Conservation (phyloP, 352 stramenopile species). For the Phytopythium helicoides region DNA sequence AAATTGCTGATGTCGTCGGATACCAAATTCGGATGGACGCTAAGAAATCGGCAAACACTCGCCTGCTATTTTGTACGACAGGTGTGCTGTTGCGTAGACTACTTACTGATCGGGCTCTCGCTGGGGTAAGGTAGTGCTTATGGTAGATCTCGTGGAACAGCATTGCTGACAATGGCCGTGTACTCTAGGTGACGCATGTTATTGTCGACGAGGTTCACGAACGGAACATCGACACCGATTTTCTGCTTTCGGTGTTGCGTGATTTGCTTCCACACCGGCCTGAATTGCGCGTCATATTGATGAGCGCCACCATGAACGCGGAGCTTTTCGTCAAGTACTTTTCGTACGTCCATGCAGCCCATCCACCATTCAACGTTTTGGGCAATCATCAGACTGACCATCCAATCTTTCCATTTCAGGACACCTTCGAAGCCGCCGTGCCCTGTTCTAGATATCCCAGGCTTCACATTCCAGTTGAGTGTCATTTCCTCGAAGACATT, state of each 20-base stretch:
- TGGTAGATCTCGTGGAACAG: background rate
- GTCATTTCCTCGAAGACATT: constrained; percentile 80
- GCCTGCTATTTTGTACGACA: constrained; percentile 96
- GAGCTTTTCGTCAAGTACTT: constrained; percentile 89
- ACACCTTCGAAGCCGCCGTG: constrained; percentile 23
- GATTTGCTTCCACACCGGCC: constrained; percentile 69
- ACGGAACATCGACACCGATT: constrained; percentile 95
- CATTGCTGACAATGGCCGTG: background rate
- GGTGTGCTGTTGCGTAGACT: constrained; percentile 94
- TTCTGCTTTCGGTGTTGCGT: constrained; percentile 93
- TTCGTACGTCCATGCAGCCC: constrained; percentile 28
- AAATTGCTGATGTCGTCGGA: constrained; percentile 82
- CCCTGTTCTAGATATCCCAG: constrained; percentile 82
- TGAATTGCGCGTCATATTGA: constrained; percentile 92
- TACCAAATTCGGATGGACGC: constrained; percentile 97
- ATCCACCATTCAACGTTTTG: too few species aligned
- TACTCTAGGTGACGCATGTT: constrained; percentile 90
- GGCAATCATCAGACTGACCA: too few species aligned
- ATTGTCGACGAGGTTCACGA: constrained; percentile 99
- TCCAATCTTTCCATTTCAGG: background rate
- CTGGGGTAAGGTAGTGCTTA: constrained; percentile 45
- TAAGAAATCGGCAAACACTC: constrained; percentile 85
- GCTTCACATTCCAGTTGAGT: constrained; percentile 81
- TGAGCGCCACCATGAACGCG: constrained; percentile 96
- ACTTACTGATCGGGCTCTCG: constrained; percentile 84